Conservation (phyloP, 2,329 filamentous ascomycete genomes). For the Sporothrix phasma region DNA sequence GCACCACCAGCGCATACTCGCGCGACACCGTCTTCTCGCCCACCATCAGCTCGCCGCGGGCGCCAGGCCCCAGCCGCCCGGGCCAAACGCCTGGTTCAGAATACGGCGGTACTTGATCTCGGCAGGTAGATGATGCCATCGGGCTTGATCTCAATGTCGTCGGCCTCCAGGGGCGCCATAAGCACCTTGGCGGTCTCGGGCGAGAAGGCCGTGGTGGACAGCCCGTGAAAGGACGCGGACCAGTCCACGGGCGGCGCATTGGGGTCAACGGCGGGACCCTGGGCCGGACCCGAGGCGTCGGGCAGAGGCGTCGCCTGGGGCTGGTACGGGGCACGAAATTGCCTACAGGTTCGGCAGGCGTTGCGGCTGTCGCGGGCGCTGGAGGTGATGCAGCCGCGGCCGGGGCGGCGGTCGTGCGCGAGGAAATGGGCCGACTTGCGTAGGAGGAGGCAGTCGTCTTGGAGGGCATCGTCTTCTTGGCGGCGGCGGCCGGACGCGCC, state of each 20-base stretch:
- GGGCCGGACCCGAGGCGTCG: background rate
- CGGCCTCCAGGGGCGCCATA: slow-evolving; percentile 52
- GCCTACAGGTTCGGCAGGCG: background rate
- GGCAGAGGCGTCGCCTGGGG: background rate
- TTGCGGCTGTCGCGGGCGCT: background rate
- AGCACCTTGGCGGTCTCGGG: slow-evolving; percentile 60
- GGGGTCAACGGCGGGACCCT: background rate
- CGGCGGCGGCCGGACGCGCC: background rate
- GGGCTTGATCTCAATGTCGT: slow-evolving; percentile 93
- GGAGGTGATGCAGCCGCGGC: background rate
- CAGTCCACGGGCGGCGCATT: slow-evolving; percentile 49
- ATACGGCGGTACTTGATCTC: slow-evolving; percentile 94
- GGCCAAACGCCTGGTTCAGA: slow-evolving; percentile 83
- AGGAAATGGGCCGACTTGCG: background rate
- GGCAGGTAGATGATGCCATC: slow-evolving; percentile 94
- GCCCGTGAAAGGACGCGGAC: slow-evolving; percentile 73
- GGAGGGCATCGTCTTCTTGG: background rate
- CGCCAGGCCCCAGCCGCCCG: slow-evolving; percentile 89
- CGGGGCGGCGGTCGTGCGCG: background rate
- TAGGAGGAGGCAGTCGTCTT: background rate
- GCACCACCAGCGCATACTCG: slow-evolving; percentile 84
- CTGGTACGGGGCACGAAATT: background rate
- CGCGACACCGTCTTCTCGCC: slow-evolving; percentile 73
- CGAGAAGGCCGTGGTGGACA: slow-evolving; percentile 61
- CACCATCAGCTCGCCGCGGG: slow-evolving; percentile 78